Evolutionary conservation across 345 rosid genomes (phyloP), one percentile per base, ranked within the genome.

Genomic region (Garcia nutans): DNA sequence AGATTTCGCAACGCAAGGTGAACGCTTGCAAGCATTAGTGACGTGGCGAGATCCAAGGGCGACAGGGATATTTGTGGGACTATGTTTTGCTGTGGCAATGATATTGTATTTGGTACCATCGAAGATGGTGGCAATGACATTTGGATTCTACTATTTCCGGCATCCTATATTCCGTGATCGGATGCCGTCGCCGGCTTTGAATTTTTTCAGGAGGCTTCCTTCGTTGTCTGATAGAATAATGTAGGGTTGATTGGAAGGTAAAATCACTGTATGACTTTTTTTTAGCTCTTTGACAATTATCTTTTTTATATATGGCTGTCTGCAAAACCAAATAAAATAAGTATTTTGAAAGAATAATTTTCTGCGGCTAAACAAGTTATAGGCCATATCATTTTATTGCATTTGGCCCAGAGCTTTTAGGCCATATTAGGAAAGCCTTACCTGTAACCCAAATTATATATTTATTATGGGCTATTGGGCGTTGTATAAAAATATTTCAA

Each of bases 41-140:
- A 88, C 93, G 3, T 93, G 97, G 99, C 47, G 92, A 0, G 99
- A 95, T 47, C 96, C 97, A 13, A 81, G 96, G 64, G 99, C 94
- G 2, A 91, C 99, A 0, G 95, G 89, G 64, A 91, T 95, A 12
- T 91, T 95, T 68, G 90, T 93, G 10, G 86, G 84, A 49, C 3
- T 95, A 20, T 93, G 99, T 78, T 85, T 93, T 3, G 68, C 88
- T 19, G 96, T 89, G 84, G 97, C 99, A 2, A 23, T 87, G 82
- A 59, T 89, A 9, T 70, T 91, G 24, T 93, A 95, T 58, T 73
- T 88, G 80, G 90, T 94, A 37, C 95, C 97, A 2, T 86, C 91
- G 4, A 92, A 91, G 73, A 90, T 94, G 97, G 92, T 89, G 79
- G 95, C 91, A 1, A 87, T 92, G 98, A 94, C 93, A 1, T 84